These are phyloP conservation scores for Euphrasia arctica DNA, from an alignment of 305 asterid genomes.

Conservation along the genomic window DNA sequence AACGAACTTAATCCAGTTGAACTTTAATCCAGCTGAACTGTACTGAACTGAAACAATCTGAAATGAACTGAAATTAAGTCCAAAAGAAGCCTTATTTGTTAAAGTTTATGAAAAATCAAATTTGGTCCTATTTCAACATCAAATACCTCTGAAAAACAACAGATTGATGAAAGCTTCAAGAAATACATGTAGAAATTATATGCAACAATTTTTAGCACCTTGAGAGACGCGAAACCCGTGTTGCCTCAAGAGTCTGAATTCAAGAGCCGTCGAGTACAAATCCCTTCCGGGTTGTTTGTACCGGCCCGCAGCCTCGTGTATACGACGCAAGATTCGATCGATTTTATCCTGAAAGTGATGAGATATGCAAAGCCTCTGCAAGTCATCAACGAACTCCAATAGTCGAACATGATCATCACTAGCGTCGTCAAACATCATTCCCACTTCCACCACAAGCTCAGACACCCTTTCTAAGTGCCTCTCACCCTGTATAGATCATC, in stretches of 20 bases:
- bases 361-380: constrained; percentile 35
- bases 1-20: no score
- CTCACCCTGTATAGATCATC: constrained; percentile 18
- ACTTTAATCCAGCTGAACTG: no score
- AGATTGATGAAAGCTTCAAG: no score
- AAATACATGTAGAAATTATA: no score
- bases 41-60: no score
- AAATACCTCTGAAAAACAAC: constrained; percentile 32
- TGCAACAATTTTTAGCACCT: constrained; percentile 31
- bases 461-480: not conserved
- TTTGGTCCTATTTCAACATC: not conserved
- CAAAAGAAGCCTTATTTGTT: no score
- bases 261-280: constrained; percentile 46
- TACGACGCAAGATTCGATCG: constrained; percentile 7
- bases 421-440: constrained; percentile 20
- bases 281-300: not conserved
- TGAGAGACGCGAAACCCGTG: constrained; percentile 39
- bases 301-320: not conserved
- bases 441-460: constrained; percentile 25
- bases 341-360: constrained; percentile 33
- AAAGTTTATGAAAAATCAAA: no score
- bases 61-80: no score
- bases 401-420: not conserved
- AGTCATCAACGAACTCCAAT: constrained; percentile 31
- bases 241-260: constrained; percentile 48